These are phyloP conservation scores for Sphagnum tenellum DNA, from an alignment of 225 moss, liverwort and hornwort species.

Conservation along the genomic window DNA sequence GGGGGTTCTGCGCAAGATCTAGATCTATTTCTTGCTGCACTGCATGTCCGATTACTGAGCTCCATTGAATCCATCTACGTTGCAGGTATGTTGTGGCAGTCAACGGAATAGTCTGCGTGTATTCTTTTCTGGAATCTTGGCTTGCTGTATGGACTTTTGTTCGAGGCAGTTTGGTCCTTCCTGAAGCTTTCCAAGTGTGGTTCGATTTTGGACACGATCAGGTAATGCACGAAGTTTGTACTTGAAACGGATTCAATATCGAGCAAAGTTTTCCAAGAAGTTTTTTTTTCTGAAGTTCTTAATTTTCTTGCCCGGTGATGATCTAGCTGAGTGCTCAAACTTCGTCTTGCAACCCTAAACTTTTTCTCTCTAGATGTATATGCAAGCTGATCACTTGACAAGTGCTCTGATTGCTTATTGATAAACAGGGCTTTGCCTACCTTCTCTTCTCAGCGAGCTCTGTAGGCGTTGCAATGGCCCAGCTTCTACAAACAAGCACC, in stretches of 20 bases:
- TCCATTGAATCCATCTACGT: too few relatives aligned
- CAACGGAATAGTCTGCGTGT: constrained; percentile 47
- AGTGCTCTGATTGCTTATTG: background rate
- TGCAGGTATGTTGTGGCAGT: constrained; percentile 49
- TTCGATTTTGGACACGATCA: constrained; percentile 55
- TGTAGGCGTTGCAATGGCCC: constrained; percentile 44
- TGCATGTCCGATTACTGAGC: too few relatives aligned
- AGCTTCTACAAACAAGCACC: constrained; percentile 33
- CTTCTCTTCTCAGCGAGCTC: constrained; percentile 51
- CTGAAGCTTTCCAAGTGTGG: constrained; percentile 56
- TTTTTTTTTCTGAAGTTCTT: too few relatives aligned
- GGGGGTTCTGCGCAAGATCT: too few relatives aligned
- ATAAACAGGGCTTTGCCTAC: constrained; percentile 42
- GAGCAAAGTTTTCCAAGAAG: too few relatives aligned
- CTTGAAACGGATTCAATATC: too few relatives aligned
- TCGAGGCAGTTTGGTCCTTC: constrained; percentile 23
- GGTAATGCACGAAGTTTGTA: constrained; percentile 1
- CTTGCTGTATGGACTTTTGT: constrained; percentile 32
- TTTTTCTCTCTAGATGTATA: too few relatives aligned
- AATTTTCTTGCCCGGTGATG: too few relatives aligned
- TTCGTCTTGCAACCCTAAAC: too few relatives aligned
- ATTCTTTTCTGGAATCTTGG: constrained; percentile 53
- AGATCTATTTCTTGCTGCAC: too few relatives aligned
- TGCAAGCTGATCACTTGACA: too few relatives aligned
- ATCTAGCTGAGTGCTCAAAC: too few relatives aligned